Evolutionary conservation across 78 protist genomes (phyloP).

Genomic region (slime mould (Dictyostelium discoideum)): DNA sequence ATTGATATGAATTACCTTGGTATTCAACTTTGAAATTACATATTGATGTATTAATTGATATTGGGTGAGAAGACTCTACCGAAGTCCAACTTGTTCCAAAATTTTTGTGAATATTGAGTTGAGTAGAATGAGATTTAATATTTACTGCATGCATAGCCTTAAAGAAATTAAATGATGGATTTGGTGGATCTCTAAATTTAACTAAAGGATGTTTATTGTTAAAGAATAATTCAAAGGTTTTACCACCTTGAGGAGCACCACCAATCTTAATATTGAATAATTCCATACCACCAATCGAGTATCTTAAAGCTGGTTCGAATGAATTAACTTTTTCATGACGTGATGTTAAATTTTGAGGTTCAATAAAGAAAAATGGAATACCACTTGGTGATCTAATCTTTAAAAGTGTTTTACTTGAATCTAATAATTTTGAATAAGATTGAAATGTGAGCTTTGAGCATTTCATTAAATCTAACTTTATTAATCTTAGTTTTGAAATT

Average conservation of each 20-base stretch:
- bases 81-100: background rate
- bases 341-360: background rate
- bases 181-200: conserved; percentile 32
- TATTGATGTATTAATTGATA: background rate
- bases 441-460: background rate
- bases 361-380: conserved; percentile 12
- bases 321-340: background rate
- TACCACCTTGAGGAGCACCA: no score
- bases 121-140: background rate
- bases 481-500: background rate
- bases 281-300: background rate
- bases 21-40: background rate
- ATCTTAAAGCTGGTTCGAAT: background rate
- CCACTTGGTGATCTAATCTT: conserved; percentile 4
- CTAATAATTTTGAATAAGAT: background rate
- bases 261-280: background rate
- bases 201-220: conserved; percentile 24
- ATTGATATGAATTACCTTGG: background rate
- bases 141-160: background rate
- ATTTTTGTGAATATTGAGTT: background rate
- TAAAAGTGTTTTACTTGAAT: background rate
- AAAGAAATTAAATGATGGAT: background rate
- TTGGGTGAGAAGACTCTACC: background rate
- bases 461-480: background rate
- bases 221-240: background rate